Evolutionary conservation across 2,329 filamentous ascomycete species (phyloP), one percentile per base, ranked within the genome.

Genomic region (Aureobasidium sp.): DNA sequence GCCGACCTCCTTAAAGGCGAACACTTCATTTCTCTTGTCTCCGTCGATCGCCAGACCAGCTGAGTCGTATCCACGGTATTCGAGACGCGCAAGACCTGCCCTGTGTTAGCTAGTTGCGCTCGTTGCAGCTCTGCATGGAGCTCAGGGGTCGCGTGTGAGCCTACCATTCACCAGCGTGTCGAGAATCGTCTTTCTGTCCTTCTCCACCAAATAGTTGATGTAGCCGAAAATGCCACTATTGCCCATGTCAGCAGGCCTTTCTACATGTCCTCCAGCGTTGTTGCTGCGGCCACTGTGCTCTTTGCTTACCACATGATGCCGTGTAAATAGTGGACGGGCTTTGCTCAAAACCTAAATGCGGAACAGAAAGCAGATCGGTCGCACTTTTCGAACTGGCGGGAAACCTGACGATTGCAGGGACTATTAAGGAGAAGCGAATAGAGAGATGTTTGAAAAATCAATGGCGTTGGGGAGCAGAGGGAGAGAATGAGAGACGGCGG

Each of bases 121-220:
- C 15, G 34, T 6, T 2, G 29, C 17, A 15, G 34, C 37, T 17
- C 36, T 29, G 8, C 1, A 5, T 0, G 20, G 62, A 44, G 49
- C 51, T 34, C 51, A 60, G 52, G 20, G 25, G 63, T 68, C 65
- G 62, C 65, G 66, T 39, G 25, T 15, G 44, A 36, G 80, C 87
- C 78, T 79, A 91, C 91, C 93, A 82, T 97, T 97, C 77, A 97
- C 89, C 70, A 99, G 84, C 66, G 93, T 97, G 76, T 97, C 87
- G 74, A 97, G 84, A 77, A 97, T 96, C 80, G 89, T 95, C 79
- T 90, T 92, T 77, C 94, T 87, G 82, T 97, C 93, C 85, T 96
- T 97, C 84, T 97, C 94, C 76, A 97, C 91, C 76, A 97, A 82
- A 80, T 97, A 97, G 83, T 97, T 97, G 82, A 97, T 90, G 84